Evolutionary conservation across 306 rosid genomes (phyloP).

Genomic region (Argentina anserina): DNA sequence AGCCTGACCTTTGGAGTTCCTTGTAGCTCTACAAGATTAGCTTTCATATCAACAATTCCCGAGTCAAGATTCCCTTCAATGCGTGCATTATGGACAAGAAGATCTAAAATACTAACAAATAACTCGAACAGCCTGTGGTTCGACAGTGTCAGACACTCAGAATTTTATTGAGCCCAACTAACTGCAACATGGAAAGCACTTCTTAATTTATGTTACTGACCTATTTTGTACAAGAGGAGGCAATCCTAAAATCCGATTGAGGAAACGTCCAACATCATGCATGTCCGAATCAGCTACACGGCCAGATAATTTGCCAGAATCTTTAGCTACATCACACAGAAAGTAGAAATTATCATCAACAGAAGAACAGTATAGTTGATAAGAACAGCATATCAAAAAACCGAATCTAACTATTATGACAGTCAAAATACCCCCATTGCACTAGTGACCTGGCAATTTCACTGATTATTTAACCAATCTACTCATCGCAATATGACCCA

Average conservation of each 20-base stretch:
- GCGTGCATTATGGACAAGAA: constrained; percentile 86
- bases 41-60: constrained; percentile 94
- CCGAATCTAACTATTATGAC: not conserved
- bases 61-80: constrained; percentile 96
- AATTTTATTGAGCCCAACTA: constrained; percentile 20
- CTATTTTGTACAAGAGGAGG: constrained; percentile 92
- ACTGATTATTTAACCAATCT: not conserved
- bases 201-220: constrained; percentile 38
- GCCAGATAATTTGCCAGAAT: constrained; percentile 61
- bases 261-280: constrained; percentile 97
- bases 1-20: constrained; percentile 86
- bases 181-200: constrained; percentile 24
- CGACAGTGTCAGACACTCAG: constrained; percentile 29
- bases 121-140: constrained; percentile 74
- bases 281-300: constrained; percentile 92
- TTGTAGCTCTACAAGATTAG: constrained; percentile 73
- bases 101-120: constrained; percentile 91
- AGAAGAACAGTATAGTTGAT: constrained; percentile 8
- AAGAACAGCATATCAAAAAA: not conserved
- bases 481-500: not conserved
- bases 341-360: constrained; percentile 16
- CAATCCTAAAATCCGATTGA: constrained; percentile 90
- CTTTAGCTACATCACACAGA: constrained; percentile 52
- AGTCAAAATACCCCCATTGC: not conserved
- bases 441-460: not conserved